Percentiles rank a stretch among this genome's conserved stretches.
Evolutionary conservation across 306 rosid genomes (phyloP).

Genomic region (Ziziphus jujuba): DNA sequence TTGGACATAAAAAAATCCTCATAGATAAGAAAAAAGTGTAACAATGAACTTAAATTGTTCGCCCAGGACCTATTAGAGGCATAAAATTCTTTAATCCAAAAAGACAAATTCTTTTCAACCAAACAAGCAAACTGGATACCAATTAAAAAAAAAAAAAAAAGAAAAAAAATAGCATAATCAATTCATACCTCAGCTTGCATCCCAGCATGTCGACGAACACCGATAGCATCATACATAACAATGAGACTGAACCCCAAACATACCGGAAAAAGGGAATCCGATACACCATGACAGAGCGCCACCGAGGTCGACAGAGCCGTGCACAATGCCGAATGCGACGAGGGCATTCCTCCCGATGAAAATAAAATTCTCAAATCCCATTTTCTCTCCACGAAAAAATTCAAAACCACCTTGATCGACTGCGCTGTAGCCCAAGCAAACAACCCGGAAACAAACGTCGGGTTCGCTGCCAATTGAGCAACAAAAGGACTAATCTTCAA

Average conservation of each 20-base stretch:
- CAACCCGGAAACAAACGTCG: constrained; percentile 79
- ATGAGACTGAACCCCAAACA: constrained; percentile 79
- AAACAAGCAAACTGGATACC: neutral
- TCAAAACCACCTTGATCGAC: constrained; percentile 58
- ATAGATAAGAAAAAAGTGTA: too few relatives aligned
- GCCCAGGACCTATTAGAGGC: too few relatives aligned
- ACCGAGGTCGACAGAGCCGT: constrained; percentile 83
- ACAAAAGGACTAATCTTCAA: constrained; percentile 71
- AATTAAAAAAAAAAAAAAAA: neutral
- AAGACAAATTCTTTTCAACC: neutral
- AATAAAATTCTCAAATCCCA: constrained; percentile 58
- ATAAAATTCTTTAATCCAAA: too few relatives aligned
- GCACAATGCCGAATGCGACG: constrained; percentile 85
- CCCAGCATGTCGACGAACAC: constrained; percentile 90
- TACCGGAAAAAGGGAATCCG: constrained; percentile 77
- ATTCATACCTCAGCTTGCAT: constrained; percentile 80
- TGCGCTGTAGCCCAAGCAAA: constrained; percentile 66
- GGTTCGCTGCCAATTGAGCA: constrained; percentile 69
- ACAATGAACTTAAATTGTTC: too few relatives aligned
- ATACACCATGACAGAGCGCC: constrained; percentile 58
- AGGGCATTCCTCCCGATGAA: constrained; percentile 92
- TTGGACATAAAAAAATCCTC: too few relatives aligned
- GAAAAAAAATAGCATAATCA: neutral
- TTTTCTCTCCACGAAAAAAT: constrained; percentile 66
- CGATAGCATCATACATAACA: constrained; percentile 91